Evolutionary conservation across 2,329 filamentous ascomycete species (phyloP).

Genomic region (Domatiomyces globalis): DNA sequence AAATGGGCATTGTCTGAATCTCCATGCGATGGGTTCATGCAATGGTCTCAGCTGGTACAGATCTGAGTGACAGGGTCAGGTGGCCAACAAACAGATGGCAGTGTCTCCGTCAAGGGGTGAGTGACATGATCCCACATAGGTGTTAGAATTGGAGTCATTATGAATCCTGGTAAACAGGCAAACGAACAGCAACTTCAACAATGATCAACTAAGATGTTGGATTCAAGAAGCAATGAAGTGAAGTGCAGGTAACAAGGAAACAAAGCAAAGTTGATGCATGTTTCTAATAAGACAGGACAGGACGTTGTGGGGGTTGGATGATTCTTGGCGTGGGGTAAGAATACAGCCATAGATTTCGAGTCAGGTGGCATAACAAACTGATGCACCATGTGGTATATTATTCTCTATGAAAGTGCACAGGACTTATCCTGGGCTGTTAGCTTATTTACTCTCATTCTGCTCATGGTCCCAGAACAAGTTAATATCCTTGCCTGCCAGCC

Average conservation of each 20-base stretch:
- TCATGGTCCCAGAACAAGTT: conserved; percentile 12
- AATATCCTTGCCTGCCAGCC: conserved; percentile 24
- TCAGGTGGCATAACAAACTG: neutral
- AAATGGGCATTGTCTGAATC: neutral
- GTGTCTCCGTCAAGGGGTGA: neutral
- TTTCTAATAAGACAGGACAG: no score
- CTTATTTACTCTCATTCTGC: neutral
- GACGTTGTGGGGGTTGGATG: no score
- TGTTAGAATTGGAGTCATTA: neutral
- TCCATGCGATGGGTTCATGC: neutral
- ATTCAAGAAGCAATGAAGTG: no score
- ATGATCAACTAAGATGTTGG: no score
- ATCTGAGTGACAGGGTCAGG: neutral
- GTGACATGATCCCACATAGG: neutral
- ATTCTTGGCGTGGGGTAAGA: no score
- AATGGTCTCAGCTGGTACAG: neutral
- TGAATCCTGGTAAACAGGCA: neutral
- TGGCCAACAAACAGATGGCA: neutral
- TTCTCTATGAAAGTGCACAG: neutral
- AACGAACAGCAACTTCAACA: neutral
- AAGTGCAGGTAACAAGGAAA: no score
- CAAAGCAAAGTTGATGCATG: no score
- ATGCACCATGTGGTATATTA: neutral
- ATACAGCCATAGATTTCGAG: no score
- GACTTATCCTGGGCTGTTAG: no score